Conservation (phyloP, 2,329 filamentous ascomycete genomes). For the Fusarium nematophilum region DNA sequence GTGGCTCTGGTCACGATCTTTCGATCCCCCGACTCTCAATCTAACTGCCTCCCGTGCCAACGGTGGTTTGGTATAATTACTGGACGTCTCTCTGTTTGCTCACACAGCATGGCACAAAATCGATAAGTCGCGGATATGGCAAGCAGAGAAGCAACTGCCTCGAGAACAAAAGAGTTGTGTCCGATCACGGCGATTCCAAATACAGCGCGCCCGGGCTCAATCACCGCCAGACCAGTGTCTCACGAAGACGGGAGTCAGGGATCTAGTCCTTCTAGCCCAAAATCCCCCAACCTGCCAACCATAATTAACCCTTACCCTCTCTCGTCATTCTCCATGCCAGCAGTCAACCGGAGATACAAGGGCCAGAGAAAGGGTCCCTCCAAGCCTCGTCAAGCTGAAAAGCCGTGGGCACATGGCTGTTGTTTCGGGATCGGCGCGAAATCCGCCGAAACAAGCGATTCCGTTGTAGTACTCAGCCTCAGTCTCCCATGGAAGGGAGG, state of each 20-base stretch:
- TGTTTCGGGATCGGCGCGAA: constrained; percentile 32
- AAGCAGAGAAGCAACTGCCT: too few relatives aligned
- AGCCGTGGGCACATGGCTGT: constrained; percentile 8
- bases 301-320: constrained; percentile 20
- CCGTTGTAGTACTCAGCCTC: constrained; percentile 2
- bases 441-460: constrained; percentile 28
- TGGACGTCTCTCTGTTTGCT: not conserved
- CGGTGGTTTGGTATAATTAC: not conserved
- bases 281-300: constrained; percentile 21
- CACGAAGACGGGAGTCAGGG: constrained; percentile 27
- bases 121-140: not conserved
- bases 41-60: not conserved
- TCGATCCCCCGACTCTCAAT: constrained; percentile 20
- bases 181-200: constrained; percentile 4
- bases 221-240: constrained; percentile 43
- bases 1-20: constrained; percentile 28
- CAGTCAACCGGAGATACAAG: constrained; percentile 15
- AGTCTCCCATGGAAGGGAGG: too few relatives aligned
- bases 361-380: constrained; percentile 2
- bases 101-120: not conserved
- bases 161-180: too few relatives aligned
- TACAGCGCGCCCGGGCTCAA: constrained; percentile 19
- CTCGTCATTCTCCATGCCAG: constrained; percentile 11
- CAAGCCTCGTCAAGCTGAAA: constrained; percentile 21
- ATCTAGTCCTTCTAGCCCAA: constrained; percentile 14